Conservation (phyloP, 2,329 filamentous ascomycete species). For the Venturia pyrina region DNA sequence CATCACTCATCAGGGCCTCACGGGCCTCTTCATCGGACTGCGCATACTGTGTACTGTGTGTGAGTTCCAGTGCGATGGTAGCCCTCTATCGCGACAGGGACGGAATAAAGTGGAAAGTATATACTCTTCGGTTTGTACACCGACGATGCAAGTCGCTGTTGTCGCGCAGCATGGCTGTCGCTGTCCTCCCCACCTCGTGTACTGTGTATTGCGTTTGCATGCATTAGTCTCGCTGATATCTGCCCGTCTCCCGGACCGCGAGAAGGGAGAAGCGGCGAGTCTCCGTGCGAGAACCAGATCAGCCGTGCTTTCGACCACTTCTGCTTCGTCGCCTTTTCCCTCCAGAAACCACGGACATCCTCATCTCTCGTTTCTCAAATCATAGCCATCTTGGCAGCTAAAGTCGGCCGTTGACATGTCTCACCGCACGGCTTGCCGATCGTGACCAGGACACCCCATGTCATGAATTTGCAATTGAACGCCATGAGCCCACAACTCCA, state of each 20-base stretch:
- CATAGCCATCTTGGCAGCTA: background rate
- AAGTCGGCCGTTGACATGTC: background rate
- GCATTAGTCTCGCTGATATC: background rate
- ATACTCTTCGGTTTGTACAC: background rate
- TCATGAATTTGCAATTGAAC: background rate
- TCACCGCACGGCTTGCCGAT: constrained; percentile 1
- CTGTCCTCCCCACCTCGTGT: too few relatives aligned
- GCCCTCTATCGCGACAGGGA: background rate
- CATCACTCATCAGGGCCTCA: too few relatives aligned
- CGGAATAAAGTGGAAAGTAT: background rate
- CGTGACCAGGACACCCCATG: background rate
- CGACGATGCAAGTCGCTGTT: background rate
- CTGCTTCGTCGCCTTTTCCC: background rate
- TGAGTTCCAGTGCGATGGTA: background rate
- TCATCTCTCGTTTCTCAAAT: background rate
- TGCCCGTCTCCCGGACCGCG: background rate
- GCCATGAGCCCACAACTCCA: background rate
- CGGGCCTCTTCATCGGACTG: background rate
- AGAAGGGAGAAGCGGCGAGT: background rate
- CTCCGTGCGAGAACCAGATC: background rate
- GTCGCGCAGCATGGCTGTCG: background rate
- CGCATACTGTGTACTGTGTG: too few relatives aligned
- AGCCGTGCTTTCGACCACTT: background rate
- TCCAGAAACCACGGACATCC: background rate
- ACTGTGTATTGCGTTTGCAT: constrained; percentile 7